These are phyloP conservation scores for Pseudogymnoascus destructans DNA, from an alignment of 2,329 filamentous ascomycete species.

Conservation along the genomic window DNA sequence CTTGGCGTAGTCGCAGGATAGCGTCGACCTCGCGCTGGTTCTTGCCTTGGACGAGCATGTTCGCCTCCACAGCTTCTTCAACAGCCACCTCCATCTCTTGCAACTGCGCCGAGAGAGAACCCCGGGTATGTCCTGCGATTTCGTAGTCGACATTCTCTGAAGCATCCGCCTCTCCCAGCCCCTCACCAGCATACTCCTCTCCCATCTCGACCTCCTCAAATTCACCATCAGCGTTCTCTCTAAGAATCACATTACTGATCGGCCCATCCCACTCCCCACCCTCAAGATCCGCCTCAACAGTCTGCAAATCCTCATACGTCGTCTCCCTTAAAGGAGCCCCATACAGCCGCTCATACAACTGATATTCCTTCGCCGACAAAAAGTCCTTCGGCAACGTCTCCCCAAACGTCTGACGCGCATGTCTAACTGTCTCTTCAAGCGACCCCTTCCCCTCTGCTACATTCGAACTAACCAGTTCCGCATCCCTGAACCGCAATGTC, in stretches of 20 bases:
- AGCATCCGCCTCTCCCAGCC: slow-evolving; percentile 26
- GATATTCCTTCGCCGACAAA: slow-evolving; percentile 56
- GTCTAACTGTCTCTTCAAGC: slow-evolving; percentile 52
- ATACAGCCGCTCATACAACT: slow-evolving; percentile 68
- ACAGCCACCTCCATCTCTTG: slow-evolving; percentile 24
- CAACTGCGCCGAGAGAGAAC: slow-evolving; percentile 9
- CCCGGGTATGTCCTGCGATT: slow-evolving; percentile 4
- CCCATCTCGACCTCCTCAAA: slow-evolving; percentile 46
- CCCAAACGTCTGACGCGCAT: slow-evolving; percentile 62
- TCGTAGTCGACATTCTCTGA: slow-evolving; percentile 20
- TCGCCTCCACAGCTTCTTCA: slow-evolving; percentile 21
- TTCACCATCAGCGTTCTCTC: slow-evolving; percentile 41
- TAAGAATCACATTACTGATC: slow-evolving; percentile 35
- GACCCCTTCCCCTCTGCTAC: slow-evolving; percentile 22
- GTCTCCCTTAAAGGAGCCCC: slow-evolving; percentile 58
- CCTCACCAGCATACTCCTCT: slow-evolving; percentile 14
- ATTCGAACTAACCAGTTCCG: background rate
- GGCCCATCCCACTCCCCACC: slow-evolving; percentile 21
- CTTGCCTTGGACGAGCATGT: slow-evolving; percentile 18
- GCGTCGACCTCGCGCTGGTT: slow-evolving; percentile 25
- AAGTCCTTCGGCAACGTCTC: slow-evolving; percentile 62
- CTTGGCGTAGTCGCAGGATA: slow-evolving; percentile 22
- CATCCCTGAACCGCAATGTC: background rate
- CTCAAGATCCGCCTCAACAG: slow-evolving; percentile 21
- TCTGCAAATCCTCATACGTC: slow-evolving; percentile 40